Conservation (phyloP, 2,329 filamentous ascomycete genomes). For the Aspergillus caelatus region DNA sequence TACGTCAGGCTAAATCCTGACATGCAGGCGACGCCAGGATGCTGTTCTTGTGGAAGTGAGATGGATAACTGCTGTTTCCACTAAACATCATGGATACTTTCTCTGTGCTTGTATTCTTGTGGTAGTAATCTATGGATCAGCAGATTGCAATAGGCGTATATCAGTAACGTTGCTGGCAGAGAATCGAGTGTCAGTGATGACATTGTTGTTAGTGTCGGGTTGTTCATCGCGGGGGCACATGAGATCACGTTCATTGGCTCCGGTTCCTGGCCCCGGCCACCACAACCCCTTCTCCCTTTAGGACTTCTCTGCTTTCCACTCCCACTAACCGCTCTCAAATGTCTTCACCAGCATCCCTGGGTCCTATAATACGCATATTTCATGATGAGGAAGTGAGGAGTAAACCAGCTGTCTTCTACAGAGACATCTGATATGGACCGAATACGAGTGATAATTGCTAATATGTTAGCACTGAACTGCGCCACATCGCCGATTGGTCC, state of each 20-base stretch:
- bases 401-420: neutral
- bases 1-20: constrained; percentile 17
- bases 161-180: neutral
- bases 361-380: neutral
- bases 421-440: neutral
- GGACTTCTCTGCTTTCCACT: neutral
- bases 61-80: constrained; percentile 5
- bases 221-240: neutral
- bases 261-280: neutral
- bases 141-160: neutral
- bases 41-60: neutral
- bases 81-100: neutral
- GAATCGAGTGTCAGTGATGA: neutral
- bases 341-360: neutral
- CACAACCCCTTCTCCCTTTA: neutral
- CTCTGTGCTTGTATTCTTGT: neutral
- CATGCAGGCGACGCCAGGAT: constrained; percentile 24
- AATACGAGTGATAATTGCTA: neutral
- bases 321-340: neutral
- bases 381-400: neutral
- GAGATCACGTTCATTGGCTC: constrained; percentile 2
- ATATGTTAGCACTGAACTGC: neutral
- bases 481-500: constrained; percentile 4
- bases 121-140: neutral
- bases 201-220: neutral